Evolutionary conservation across 1,139 yeast species (phyloP).

Genomic region (Geotrichum cucujoidarum): DNA sequence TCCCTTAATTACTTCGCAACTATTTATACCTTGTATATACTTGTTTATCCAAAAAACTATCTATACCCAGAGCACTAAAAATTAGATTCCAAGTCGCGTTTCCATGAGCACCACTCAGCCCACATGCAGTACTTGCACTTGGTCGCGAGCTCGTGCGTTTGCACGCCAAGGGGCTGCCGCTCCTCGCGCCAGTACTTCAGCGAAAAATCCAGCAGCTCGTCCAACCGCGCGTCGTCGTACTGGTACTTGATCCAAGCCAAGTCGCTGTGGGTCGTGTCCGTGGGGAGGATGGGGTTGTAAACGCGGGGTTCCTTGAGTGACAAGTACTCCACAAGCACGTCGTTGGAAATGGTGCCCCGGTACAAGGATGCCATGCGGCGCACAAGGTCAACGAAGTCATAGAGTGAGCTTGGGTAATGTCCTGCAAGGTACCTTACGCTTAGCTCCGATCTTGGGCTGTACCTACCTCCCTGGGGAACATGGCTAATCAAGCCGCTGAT

Average conservation of each 20-base stretch:
- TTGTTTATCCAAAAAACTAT: too few relatives aligned
- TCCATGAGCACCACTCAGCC: constrained; percentile 26
- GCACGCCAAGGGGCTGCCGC: constrained; percentile 30
- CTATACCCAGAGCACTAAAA: too few relatives aligned
- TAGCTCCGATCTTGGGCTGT: too few relatives aligned
- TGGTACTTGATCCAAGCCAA: constrained; percentile 24
- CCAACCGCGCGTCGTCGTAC: constrained; percentile 23
- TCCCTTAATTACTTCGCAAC: too few relatives aligned
- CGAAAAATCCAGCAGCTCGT: constrained; percentile 26
- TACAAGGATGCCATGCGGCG: background rate
- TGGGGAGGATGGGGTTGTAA: background rate
- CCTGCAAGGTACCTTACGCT: too few relatives aligned
- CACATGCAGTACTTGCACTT: constrained; percentile 27
- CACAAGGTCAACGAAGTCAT: constrained; percentile 2
- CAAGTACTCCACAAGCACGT: constrained; percentile 10
- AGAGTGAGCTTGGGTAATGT: background rate
- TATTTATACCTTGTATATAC: too few relatives aligned
- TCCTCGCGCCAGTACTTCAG: constrained; percentile 30
- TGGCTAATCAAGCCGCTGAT: background rate
- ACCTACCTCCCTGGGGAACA: background rate
- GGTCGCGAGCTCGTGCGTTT: constrained; percentile 20
- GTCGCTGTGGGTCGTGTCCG: background rate
- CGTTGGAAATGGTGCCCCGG: background rate
- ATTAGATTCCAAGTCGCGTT: background rate
- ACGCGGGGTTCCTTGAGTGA: background rate